phyloP scores from a whole-genome alignment of 2,329 filamentous ascomycete species.

The Aspergillus carbonarius region DNA sequence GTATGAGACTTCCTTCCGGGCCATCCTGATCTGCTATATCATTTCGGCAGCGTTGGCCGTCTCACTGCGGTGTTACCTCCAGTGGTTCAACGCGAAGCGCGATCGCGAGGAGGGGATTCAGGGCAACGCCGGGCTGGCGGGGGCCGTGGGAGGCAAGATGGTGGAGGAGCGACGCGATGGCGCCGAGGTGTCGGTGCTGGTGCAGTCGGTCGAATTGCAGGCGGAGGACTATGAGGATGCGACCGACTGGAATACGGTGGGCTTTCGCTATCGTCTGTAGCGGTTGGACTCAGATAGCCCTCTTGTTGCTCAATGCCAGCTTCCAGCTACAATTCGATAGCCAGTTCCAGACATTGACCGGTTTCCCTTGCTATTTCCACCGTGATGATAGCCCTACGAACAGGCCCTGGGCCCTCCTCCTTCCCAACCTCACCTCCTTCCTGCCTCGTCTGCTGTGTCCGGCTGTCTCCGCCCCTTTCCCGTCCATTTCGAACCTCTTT shows the following conservation, averaged over 20 bases:
- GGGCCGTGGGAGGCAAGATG: conserved; percentile 46
- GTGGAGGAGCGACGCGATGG: conserved; percentile 43
- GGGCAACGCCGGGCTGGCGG: conserved; percentile 22
- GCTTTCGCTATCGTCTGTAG: conserved; percentile 56
- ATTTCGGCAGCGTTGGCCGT: conserved; percentile 50
- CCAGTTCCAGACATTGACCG: too few species aligned
- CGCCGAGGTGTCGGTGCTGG: conserved; percentile 30
- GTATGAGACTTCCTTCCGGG: conserved; percentile 55
- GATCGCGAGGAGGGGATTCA: conserved; percentile 37
- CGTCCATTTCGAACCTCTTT: not conserved
- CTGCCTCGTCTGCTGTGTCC: not conserved
- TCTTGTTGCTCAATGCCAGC: too few species aligned
- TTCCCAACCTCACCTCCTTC: not conserved
- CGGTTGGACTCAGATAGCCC: too few species aligned
- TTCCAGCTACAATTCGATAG: too few species aligned
- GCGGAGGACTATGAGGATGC: conserved; percentile 56
- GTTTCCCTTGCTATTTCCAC: too few species aligned
- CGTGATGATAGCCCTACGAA: not conserved
- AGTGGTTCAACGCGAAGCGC: conserved; percentile 47
- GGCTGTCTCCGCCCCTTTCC: not conserved
- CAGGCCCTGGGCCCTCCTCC: too few species aligned
- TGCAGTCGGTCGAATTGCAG: conserved; percentile 36
- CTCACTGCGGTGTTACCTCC: conserved; percentile 50
- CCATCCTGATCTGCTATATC: conserved; percentile 58
- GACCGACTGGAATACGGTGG: conserved; percentile 60